Evolutionary conservation across 495 filamentous ascomycete species (phyloP), one percentile per base, ranked within the genome.

Genomic region (Penicillium manginii): DNA sequence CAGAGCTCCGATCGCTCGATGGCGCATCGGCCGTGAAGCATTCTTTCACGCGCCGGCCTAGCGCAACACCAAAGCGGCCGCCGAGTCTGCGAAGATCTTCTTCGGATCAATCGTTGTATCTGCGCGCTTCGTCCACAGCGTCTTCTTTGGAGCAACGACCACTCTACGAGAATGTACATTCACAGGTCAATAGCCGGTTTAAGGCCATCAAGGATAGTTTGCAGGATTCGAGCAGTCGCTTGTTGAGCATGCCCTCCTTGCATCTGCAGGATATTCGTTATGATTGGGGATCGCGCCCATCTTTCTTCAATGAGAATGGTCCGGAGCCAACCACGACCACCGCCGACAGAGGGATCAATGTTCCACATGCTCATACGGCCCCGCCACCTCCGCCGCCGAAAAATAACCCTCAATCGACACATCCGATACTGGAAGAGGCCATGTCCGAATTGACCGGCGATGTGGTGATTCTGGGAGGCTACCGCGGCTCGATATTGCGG

Each of bases 171-270:
- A 80, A 93, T 73, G 84, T 96, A 7, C 84, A 87, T 46, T 73
- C 77, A 11, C 86, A 91, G 66, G 87, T 91, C 54, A 98, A 97
- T 62, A 91, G 89, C 55, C 83, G 93, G 29, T 76, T 94, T 62
- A 96, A 96, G 74, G 93, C 93, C 2, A 94, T 98, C 71, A 88
- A 86, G 64, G 93, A 98, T 67, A 96, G 86, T 69, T 84, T 87
- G 58, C 86, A 87, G 70, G 93, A 93, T 65, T 86, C 88, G 11
- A 91, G 82, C 56, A 90, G 92, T 70, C 87, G 85, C 52, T 75
- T 93, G 54, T 84, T 87, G 2, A 86, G 77, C 59, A 84, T 86
- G 70, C 81, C 83, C 8, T 78, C 69, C 48, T 70, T 85, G 32
- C 81, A 80, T 58, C 69, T 84, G 40, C 76, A 78, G n/a, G 80